These are phyloP conservation scores for Boletus barrowsii DNA, from an alignment of 768 basidiomycete species.

Conservation along the genomic window DNA sequence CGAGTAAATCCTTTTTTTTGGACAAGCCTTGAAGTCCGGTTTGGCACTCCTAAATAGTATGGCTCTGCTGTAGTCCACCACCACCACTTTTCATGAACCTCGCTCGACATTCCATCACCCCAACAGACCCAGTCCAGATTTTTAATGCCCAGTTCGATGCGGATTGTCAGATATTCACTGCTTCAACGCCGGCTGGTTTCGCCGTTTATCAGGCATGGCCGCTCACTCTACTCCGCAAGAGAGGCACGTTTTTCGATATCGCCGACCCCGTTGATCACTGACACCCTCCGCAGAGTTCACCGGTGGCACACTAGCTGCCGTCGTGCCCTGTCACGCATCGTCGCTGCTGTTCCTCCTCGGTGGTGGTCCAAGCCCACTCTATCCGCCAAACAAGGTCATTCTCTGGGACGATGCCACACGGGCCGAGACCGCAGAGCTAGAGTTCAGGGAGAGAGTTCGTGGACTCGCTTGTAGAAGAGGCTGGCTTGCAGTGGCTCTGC, in stretches of 20 bases:
- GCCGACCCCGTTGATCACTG: constrained; percentile 7
- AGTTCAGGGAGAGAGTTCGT: constrained; percentile 81
- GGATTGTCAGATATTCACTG: constrained; percentile 79
- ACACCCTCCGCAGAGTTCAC: constrained; percentile 55
- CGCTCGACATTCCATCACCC: constrained; percentile 77
- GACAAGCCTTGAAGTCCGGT: too few relatives aligned
- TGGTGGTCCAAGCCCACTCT: constrained; percentile 83
- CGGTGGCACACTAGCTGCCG: constrained; percentile 75
- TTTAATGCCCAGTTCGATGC: constrained; percentile 77
- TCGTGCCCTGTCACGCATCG: constrained; percentile 75
- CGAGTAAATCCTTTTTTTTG: too few relatives aligned
- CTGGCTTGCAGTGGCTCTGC: constrained; percentile 80
- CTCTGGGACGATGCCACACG: constrained; percentile 81
- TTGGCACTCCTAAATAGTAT: constrained; percentile 21
- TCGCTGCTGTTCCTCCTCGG: constrained; percentile 85
- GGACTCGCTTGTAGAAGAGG: constrained; percentile 78
- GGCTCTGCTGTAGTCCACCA: constrained; percentile 13
- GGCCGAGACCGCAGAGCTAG: constrained; percentile 82
- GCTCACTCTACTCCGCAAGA: constrained; percentile 73
- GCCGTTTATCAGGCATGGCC: constrained; percentile 79
- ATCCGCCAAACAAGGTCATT: constrained; percentile 89
- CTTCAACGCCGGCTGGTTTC: constrained; percentile 76
- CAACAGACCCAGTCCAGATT: constrained; percentile 71
- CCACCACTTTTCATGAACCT: constrained; percentile 62
- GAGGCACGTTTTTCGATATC: constrained; percentile 49